Evolutionary conservation across 1,284 basidiomycete genomes (phyloP).

Genomic region (Meripilus lineatus): DNA sequence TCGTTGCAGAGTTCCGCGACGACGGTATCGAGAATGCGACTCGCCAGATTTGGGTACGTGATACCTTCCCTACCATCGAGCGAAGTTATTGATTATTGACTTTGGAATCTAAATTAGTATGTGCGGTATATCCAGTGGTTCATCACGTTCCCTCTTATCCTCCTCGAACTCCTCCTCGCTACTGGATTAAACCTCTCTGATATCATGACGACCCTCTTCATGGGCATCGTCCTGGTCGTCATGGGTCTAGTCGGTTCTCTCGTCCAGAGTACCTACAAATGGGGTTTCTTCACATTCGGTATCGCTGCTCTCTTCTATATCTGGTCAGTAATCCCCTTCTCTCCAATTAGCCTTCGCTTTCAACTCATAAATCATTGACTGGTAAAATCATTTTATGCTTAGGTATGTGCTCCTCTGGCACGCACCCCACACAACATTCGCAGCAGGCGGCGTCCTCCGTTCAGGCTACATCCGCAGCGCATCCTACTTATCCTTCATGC

Average conservation of each 20-base stretch:
- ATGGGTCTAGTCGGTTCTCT: slow-evolving; percentile 47
- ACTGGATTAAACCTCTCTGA: slow-evolving; percentile 48
- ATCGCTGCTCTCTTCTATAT: slow-evolving; percentile 42
- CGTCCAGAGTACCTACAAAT: slow-evolving; percentile 46
- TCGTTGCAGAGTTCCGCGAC: slow-evolving; percentile 43
- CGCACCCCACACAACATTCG: slow-evolving; percentile 28
- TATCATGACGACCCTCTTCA: slow-evolving; percentile 51
- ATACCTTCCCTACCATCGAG: neutral
- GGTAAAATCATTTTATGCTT: neutral
- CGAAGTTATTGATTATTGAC: too few relatives aligned
- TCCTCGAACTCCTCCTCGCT: slow-evolving; percentile 46
- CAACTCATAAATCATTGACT: neutral
- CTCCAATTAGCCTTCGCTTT: slow-evolving; percentile 10
- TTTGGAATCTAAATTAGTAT: slow-evolving; percentile 24
- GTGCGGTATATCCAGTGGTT: slow-evolving; percentile 55
- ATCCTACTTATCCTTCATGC: slow-evolving; percentile 41
- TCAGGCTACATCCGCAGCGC: slow-evolving; percentile 36
- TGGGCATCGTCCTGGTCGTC: slow-evolving; percentile 45
- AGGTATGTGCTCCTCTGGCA: slow-evolving; percentile 28
- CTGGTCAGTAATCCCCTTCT: slow-evolving; percentile 40
- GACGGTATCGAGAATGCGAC: slow-evolving; percentile 26
- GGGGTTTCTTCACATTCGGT: slow-evolving; percentile 45
- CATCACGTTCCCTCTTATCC: slow-evolving; percentile 51
- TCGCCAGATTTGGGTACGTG: slow-evolving; percentile 50
- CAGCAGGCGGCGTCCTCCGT: slow-evolving; percentile 32